Percentiles rank a stretch among this genome's conserved stretches.
Conservation (phyloP, 441 rosid species). For the Adansonia rubrostipa region DNA sequence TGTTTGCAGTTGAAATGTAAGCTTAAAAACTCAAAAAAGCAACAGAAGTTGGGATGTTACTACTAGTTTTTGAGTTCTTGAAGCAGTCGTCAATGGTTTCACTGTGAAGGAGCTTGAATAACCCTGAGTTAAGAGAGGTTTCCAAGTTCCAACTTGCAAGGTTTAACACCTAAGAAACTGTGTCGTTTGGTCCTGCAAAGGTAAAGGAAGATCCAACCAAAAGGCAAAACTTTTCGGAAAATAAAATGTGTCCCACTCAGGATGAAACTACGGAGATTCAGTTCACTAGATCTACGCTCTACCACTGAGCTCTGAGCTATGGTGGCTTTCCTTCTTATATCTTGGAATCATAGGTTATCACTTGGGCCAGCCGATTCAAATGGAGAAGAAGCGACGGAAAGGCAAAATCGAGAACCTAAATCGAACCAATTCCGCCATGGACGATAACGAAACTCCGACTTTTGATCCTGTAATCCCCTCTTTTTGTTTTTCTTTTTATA, state of each 20-base stretch:
- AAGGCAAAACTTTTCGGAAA: neutral
- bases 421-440: slow-evolving; percentile 34
- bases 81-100: no score
- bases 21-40: no score
- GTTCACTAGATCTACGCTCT: slow-evolving; percentile 67
- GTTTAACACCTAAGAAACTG: no score
- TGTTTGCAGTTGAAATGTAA: no score
- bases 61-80: no score
- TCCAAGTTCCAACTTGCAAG: no score
- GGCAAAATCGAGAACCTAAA: neutral
- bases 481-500: neutral
- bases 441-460: slow-evolving; percentile 31
- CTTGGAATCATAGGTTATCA: neutral
- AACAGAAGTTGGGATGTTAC: no score
- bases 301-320: slow-evolving; percentile 52
- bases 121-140: no score
- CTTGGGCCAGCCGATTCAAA: neutral
- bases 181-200: no score
- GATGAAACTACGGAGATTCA: slow-evolving; percentile 62
- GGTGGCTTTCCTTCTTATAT: slow-evolving; percentile 31
- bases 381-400: neutral
- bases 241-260: slow-evolving; percentile 45
- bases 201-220: no score
- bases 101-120: no score
- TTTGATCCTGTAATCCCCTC: slow-evolving; percentile 51